phyloP scores from a whole-genome alignment of 805 yeast species.

The Wickerhamiella australiensis region DNA sequence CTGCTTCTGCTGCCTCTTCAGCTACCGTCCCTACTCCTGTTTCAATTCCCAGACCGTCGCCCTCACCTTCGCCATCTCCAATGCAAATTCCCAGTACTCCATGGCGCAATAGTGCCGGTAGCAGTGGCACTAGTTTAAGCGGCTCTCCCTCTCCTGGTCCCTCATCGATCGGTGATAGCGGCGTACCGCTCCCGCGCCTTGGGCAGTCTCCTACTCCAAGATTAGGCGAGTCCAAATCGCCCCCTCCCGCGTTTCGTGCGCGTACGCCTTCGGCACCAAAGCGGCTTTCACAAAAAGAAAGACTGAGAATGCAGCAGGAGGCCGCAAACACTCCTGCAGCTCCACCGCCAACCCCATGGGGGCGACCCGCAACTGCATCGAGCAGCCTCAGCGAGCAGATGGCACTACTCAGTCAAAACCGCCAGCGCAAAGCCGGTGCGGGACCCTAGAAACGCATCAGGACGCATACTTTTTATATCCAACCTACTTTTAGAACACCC shows the following conservation, averaged over 20 bases:
- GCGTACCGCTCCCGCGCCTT: neutral
- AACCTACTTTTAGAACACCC: too few species aligned
- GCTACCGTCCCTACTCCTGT: neutral
- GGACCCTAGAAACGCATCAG: neutral
- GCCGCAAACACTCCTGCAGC: neutral
- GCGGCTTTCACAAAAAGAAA: slow-evolving; percentile 9
- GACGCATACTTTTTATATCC: too few species aligned
- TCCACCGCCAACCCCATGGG: slow-evolving; percentile 10
- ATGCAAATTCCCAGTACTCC: neutral
- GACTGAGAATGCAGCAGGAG: slow-evolving; percentile 1
- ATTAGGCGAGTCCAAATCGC: neutral
- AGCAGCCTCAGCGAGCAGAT: slow-evolving; percentile 8
- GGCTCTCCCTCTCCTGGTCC: neutral
- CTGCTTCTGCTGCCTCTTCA: neutral
- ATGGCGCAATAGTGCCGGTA: neutral
- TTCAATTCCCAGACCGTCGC: neutral
- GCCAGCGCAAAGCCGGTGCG: slow-evolving; percentile 2
- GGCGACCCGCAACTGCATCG: neutral
- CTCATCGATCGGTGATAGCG: neutral
- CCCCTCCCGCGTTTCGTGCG: neutral
- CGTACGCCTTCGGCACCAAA: slow-evolving; percentile 5
- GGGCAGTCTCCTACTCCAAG: neutral
- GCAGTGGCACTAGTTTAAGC: neutral
- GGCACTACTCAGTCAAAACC: neutral
- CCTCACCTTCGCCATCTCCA: neutral